phyloP scores from a whole-genome alignment of 2,329 filamentous ascomycete genomes.

The Cladosporium velox region DNA sequence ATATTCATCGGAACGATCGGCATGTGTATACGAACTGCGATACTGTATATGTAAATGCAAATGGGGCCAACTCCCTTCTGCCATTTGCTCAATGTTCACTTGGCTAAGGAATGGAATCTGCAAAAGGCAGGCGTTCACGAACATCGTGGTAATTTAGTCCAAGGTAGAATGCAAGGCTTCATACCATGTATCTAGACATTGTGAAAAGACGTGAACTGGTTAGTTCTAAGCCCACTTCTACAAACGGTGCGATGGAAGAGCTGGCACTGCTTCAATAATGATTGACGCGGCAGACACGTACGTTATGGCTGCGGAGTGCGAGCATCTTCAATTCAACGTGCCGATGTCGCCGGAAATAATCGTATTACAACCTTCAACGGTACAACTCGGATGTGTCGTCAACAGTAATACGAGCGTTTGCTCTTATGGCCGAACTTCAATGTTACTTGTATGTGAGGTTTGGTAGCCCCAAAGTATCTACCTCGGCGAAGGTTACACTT shows the following conservation, averaged over 20 bases:
- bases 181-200: not conserved
- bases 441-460: not conserved
- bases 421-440: not conserved
- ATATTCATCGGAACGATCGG: not conserved
- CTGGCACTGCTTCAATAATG: not conserved
- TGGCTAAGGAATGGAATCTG: not conserved
- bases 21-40: not conserved
- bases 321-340: not conserved
- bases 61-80: not conserved
- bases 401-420: not conserved
- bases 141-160: too few relatives aligned
- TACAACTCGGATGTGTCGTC: not conserved
- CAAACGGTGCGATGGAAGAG: not conserved
- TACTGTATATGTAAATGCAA: not conserved
- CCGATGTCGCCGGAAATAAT: not conserved
- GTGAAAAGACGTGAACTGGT: not conserved
- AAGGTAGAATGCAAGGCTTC: not conserved
- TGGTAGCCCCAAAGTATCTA: not conserved
- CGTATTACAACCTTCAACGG: not conserved
- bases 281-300: not conserved
- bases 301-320: not conserved
- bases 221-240: not conserved
- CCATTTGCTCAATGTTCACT: not conserved
- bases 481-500: not conserved
- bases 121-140: not conserved